Conservation (phyloP, 352 stramenopile genomes). For the Blastocystis sp. region DNA sequence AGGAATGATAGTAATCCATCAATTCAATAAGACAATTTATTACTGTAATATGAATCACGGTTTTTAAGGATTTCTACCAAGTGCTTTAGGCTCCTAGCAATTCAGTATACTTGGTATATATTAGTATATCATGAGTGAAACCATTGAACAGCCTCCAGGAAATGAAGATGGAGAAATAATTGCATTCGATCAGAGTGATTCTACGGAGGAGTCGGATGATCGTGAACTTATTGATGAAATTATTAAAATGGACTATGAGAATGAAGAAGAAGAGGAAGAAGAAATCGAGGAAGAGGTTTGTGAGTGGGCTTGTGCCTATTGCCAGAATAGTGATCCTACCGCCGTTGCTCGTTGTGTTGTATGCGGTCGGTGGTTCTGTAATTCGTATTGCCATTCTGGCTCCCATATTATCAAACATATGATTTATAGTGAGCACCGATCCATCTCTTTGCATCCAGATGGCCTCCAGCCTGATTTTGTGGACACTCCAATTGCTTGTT, state of each 20-base stretch:
- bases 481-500: conserved; percentile 95
- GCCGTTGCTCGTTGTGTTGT: conserved; percentile 36
- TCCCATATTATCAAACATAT: conserved; percentile 61
- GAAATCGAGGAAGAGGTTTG: neutral
- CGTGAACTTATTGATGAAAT: neutral
- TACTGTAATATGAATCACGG: neutral
- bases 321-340: conserved; percentile 15
- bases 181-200: neutral
- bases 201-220: neutral
- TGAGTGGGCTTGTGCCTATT: conserved; percentile 54
- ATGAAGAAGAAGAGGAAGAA: conserved; percentile 23
- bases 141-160: neutral
- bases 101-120: neutral
- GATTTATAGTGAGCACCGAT: conserved; percentile 62
- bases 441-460: conserved; percentile 80
- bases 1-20: conserved; percentile 46
- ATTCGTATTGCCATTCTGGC: conserved; percentile 27
- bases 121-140: neutral
- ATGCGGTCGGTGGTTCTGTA: conserved; percentile 59
- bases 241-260: neutral
- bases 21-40: neutral
- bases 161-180: neutral
- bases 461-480: conserved; percentile 80
- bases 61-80: no score
- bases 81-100: neutral